phyloP scores from a whole-genome alignment of 257 asterid genomes.

The Solanum pinnatisectum region DNA sequence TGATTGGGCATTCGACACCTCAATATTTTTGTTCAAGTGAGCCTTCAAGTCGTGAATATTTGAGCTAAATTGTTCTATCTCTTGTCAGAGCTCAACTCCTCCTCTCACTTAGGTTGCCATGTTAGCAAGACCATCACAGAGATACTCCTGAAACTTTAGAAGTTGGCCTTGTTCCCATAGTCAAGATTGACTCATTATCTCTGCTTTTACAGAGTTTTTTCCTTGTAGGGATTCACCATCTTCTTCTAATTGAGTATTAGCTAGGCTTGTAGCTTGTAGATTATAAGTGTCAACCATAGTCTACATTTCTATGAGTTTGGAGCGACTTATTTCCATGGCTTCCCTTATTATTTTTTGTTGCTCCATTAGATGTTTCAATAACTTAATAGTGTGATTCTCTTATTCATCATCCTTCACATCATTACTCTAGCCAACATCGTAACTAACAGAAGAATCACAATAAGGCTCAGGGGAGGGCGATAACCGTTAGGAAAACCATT shows the following conservation, averaged over 20 bases:
- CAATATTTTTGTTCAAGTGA: neutral
- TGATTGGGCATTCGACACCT: neutral
- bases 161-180: neutral
- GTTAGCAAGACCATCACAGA: neutral
- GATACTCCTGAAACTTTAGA: neutral
- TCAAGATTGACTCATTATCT: neutral
- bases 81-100: neutral
- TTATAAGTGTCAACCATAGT: neutral
- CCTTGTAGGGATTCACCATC: neutral
- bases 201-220: neutral
- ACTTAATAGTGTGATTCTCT: neutral
- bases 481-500: too few species aligned
- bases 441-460: neutral
- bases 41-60: neutral
- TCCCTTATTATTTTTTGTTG: neutral
- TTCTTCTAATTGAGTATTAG: neutral
- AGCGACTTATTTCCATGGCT: neutral
- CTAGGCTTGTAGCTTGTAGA: neutral
- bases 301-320: neutral
- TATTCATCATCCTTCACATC: neutral
- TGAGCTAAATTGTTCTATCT: neutral
- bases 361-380: neutral
- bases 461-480: neutral
- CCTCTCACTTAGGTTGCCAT: neutral
- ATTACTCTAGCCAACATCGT: neutral